Conservation (phyloP, 768 basidiomycete species). For the Candolleomyces eurysporus region DNA sequence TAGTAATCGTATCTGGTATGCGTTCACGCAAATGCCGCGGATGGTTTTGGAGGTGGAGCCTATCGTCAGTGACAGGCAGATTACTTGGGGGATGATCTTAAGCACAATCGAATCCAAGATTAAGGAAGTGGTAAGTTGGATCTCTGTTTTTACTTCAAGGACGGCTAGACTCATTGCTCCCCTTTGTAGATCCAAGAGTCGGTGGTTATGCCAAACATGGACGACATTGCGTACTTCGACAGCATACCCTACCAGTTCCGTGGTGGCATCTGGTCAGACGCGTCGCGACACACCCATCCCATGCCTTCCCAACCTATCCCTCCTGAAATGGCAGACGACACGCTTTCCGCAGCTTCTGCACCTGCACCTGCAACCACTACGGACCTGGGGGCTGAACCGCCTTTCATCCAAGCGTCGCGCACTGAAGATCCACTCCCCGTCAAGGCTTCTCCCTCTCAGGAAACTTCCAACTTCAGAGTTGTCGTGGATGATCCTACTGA, state of each 20-base stretch:
- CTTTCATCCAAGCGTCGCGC: constrained; percentile 5
- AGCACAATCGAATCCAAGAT: constrained; percentile 86
- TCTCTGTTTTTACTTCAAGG: neutral
- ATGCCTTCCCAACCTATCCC: constrained; percentile 10
- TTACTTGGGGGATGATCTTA: constrained; percentile 91
- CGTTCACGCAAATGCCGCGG: constrained; percentile 85
- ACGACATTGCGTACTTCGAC: constrained; percentile 96
- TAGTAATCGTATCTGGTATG: constrained; percentile 93
- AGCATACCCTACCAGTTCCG: constrained; percentile 60
- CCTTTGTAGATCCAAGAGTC: constrained; percentile 80
- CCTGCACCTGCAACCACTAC: constrained; percentile 15
- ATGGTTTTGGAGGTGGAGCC: constrained; percentile 91
- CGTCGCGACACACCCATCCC: constrained; percentile 44
- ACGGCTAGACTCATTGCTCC: neutral
- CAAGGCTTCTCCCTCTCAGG: constrained; percentile 6
- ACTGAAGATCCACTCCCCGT: constrained; percentile 5
- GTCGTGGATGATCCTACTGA: constrained; percentile 3
- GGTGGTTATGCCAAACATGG: constrained; percentile 96
- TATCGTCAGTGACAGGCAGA: constrained; percentile 90
- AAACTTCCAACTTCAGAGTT: neutral
- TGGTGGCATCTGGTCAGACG: constrained; percentile 89
- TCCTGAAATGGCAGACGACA: constrained; percentile 24
- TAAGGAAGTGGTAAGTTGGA: constrained; percentile 72
- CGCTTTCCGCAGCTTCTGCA: constrained; percentile 34
- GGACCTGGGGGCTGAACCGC: neutral